Evolutionary conservation across 768 basidiomycete genomes (phyloP), one percentile per base, ranked within the genome.

Genomic region (Krasilnikovozyma curviuscula): DNA sequence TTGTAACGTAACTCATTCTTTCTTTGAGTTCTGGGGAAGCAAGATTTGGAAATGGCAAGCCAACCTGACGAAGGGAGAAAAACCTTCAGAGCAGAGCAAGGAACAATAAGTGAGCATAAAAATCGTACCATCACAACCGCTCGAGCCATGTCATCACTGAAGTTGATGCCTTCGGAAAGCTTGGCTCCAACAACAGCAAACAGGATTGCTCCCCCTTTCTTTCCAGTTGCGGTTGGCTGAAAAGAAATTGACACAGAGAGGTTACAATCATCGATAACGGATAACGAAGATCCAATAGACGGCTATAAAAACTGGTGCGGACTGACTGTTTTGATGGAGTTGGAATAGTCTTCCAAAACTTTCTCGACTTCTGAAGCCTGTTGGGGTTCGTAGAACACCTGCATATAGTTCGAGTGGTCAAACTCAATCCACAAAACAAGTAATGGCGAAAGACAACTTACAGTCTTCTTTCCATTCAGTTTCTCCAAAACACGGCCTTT

Each of bases 161-260:
- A 74, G 60, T 75, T 75, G 53, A 75, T 69, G 7, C 89, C 91
- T 65, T 98, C 93, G 0, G 85, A 89, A n/a, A 98, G 72, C 61
- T 95, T 97, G 24, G 88, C 91, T 16, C 89, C 89, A 24, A 97
- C 79, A 9, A 97, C 93, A 2, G 93, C 91, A 47, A 97, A 79
- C 5, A 98, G 68, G 32, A 98, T 62, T 3, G 84, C 83, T 14
- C 86, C 86, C 0, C 64, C 57, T 46, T 53, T 54, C 53, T 64
- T 55, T 55, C 27, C n/a, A n/a, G n/a, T n/a, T n/a, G n/a, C n/a
- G 1, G 32, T 37, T 27, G 24, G 16, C 1, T 44, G 42, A 21
- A 13, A 16, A 9, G 24, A 41, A 23, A 24, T 35, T 7, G 34
- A 19, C 5, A 32, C 41, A 16, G 41, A 30, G 13, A 35, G 13